Base-by-base conservation (phyloP, 306 rosid genomes). In the Quercus glauca region DNA sequence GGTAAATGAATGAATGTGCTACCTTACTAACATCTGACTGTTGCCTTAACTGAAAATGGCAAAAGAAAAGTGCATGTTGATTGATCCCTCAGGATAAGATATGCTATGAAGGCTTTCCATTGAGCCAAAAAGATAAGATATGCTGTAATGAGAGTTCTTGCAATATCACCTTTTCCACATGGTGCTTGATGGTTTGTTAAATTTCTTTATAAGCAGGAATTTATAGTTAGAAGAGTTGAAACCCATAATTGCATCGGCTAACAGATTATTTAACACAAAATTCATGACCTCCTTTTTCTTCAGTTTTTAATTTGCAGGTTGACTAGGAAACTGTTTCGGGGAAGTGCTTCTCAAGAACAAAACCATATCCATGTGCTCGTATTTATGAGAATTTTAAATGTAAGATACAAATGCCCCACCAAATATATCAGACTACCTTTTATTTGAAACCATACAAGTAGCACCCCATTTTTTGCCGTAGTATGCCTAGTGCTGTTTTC, bases 321-420 rank as follows among this genome's bases (percentile, higher is more conserved):
- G 87, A 92, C 78, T 86, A 88, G 84, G 86, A 82, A 83, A 84
- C 89, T 78, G 91, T 92, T 71, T 77, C 91, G 76, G 97, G 97
- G 74, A 92, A 79, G 79, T 83, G 76, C 73, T 87, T 91, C 78
- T 25, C 74, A 73, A 79, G 84, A 77, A 84, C 75, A 55, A 85
- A 73, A 60, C 85, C 31, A 18, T 94, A 92, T 82, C 97, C 97
- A 68, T 92, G 31, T 86, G 97, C 93, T 79, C 83, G 72, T 19
- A 75, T 91, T 71, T 94, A 94, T 57, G 93, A 92, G 88, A 87
- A 85, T 82, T 86, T 97, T 55, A 94, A 94, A 90, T 76, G 99
- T 92, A 82, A 87, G 91, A 64, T 78, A 26, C 83, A 67, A 26
- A 35, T 74, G 23, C 49, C 70, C 56, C 35, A 73, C 67, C 58